These are phyloP conservation scores for Leishmania tarentolae DNA, from an alignment of 208 protist species.

Conservation along the genomic window DNA sequence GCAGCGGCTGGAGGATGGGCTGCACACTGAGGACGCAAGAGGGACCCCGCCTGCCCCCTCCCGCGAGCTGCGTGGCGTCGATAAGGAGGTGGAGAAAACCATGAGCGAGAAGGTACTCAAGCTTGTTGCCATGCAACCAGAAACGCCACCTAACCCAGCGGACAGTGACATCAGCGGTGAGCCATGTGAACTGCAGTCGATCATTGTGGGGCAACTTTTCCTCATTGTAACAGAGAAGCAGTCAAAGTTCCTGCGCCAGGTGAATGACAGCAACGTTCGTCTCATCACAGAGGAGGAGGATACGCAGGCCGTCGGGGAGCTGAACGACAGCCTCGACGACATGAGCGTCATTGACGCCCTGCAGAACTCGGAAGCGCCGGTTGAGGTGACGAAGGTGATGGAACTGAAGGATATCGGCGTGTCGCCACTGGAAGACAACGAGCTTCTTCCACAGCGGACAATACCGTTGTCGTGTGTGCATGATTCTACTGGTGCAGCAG, in stretches of 20 bases:
- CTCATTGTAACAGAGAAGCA: constrained; percentile 68
- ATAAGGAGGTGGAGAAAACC: constrained; percentile 76
- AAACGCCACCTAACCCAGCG: constrained; percentile 47
- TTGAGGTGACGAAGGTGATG: constrained; percentile 22
- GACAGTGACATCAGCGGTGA: constrained; percentile 84
- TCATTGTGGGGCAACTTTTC: constrained; percentile 87
- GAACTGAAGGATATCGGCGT: constrained; percentile 27
- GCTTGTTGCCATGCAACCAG: constrained; percentile 59
- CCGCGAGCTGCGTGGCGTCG: constrained; percentile 52
- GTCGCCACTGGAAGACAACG: not conserved
- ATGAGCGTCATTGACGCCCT: constrained; percentile 16
- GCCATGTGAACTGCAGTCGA: constrained; percentile 68
- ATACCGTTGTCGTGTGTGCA: constrained; percentile 15
- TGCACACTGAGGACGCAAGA: constrained; percentile 7
- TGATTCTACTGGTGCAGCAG: not conserved
- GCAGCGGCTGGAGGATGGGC: constrained; percentile 23
- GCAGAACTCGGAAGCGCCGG: constrained; percentile 14
- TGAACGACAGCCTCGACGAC: constrained; percentile 16
- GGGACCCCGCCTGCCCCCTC: not conserved
- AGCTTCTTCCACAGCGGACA: not conserved
- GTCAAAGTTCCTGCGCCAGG: constrained; percentile 71
- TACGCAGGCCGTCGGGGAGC: not conserved
- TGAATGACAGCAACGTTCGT: constrained; percentile 83
- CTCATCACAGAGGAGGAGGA: constrained; percentile 64
- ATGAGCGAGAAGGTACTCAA: constrained; percentile 58